These are phyloP conservation scores for Oxytropis ochrocephala DNA, from an alignment of 306 rosid genomes.

Conservation along the genomic window DNA sequence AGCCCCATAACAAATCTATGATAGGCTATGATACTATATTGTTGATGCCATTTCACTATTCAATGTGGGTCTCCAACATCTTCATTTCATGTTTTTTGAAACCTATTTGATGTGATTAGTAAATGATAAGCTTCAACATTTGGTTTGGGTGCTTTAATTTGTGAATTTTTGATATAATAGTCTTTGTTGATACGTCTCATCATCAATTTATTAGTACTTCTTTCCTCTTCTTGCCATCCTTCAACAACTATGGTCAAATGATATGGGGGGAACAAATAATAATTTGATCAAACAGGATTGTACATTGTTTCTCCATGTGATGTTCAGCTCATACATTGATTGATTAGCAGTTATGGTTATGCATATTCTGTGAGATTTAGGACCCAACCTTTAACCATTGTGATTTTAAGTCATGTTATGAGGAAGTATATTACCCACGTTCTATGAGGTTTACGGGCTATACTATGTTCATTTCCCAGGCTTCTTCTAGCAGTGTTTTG, in stretches of 20 bases:
- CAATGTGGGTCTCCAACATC: background rate
- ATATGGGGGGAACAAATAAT: no score
- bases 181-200: background rate
- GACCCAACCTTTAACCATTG: background rate
- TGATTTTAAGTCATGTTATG: background rate
- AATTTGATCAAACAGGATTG: background rate
- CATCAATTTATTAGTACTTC: background rate
- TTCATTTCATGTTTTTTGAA: background rate
- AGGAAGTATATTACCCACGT: background rate
- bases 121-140: background rate
- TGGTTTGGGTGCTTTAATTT: background rate
- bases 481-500: background rate
- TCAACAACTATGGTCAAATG: background rate
- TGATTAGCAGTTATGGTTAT: no score
- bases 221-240: no score
- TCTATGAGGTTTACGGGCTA: background rate
- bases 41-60: no score
- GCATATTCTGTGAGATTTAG: background rate
- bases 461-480: background rate
- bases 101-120: background rate
- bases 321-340: background rate
- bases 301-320: background rate
- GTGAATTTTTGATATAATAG: background rate
- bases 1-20: no score
- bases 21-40: no score